phyloP scores from a whole-genome alignment of 1,284 basidiomycete genomes.

The Cryptococcus sp. region DNA sequence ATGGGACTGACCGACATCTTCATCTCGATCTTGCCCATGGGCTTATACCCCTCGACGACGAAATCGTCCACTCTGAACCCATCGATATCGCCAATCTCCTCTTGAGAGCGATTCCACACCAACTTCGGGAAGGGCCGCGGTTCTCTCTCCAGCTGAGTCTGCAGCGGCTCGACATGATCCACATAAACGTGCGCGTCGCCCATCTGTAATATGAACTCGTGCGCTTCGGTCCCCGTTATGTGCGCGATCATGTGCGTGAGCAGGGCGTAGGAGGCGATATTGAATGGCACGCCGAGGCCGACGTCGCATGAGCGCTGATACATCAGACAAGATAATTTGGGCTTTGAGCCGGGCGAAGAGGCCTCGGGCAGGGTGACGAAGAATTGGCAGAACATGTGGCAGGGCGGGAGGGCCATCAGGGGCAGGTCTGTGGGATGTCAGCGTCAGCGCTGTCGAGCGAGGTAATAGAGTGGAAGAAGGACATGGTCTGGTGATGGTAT shows the following conservation, averaged over 20 bases:
- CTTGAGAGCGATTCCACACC: slow-evolving; percentile 64
- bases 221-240: slow-evolving; percentile 80
- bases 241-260: slow-evolving; percentile 95
- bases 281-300: slow-evolving; percentile 96
- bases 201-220: slow-evolving; percentile 88
- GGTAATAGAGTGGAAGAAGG: neutral
- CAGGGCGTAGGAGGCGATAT: slow-evolving; percentile 96
- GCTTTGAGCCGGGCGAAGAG: slow-evolving; percentile 57
- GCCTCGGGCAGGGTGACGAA: slow-evolving; percentile 79
- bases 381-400: slow-evolving; percentile 99
- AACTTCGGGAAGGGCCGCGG: slow-evolving; percentile 84
- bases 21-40: slow-evolving; percentile 86
- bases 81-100: slow-evolving; percentile 67
- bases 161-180: slow-evolving; percentile 85
- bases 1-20: slow-evolving; percentile 83
- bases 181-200: slow-evolving; percentile 96
- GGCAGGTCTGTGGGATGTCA: slow-evolving; percentile 67
- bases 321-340: slow-evolving; percentile 90
- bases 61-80: slow-evolving; percentile 81
- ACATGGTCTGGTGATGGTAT: slow-evolving; percentile 1
- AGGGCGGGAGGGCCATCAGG: slow-evolving; percentile 94
- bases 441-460: slow-evolving; percentile 1
- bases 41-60: slow-evolving; percentile 81
- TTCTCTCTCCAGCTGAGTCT: slow-evolving; percentile 74
- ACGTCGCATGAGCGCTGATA: slow-evolving; percentile 97